Conservation (phyloP, 139 green algal species). For the Micractinium sp. region DNA sequence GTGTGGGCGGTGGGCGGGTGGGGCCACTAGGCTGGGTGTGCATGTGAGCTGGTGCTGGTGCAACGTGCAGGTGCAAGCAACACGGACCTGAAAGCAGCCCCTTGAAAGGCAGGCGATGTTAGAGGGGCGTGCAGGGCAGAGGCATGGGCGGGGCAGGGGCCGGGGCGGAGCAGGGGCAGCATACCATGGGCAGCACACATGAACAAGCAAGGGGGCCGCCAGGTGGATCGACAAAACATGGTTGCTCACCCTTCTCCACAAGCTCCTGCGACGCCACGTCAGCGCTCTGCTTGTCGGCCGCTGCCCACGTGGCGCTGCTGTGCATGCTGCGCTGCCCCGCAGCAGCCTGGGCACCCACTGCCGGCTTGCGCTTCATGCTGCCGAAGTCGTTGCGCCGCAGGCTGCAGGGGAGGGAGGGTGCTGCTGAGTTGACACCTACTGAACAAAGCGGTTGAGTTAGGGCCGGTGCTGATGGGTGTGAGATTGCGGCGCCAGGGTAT, state of each 20-base stretch:
- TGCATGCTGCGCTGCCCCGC: background rate
- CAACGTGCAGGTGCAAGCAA: background rate
- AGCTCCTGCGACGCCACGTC: conserved; percentile 8
- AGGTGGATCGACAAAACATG: no score
- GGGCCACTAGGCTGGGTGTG: background rate
- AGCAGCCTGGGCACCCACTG: background rate
- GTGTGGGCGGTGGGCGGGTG: no score
- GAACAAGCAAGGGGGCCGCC: no score
- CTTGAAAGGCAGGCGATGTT: background rate
- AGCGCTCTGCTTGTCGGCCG: background rate
- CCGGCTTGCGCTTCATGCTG: background rate
- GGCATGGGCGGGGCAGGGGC: background rate
- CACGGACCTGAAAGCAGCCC: background rate
- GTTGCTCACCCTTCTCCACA: conserved; percentile 30
- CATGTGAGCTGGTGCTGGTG: background rate
- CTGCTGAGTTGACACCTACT: no score
- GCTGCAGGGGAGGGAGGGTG: background rate
- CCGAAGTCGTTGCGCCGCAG: conserved; percentile 17
- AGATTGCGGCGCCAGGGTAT: no score
- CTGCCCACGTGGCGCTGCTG: background rate
- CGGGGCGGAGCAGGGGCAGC: background rate
- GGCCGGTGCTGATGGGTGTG: no score
- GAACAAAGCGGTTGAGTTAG: no score
- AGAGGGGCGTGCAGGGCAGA: background rate
- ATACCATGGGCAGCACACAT: no score